phyloP scores from a whole-genome alignment of 805 yeast species.

The Kluyveromyces wickerhamii region DNA sequence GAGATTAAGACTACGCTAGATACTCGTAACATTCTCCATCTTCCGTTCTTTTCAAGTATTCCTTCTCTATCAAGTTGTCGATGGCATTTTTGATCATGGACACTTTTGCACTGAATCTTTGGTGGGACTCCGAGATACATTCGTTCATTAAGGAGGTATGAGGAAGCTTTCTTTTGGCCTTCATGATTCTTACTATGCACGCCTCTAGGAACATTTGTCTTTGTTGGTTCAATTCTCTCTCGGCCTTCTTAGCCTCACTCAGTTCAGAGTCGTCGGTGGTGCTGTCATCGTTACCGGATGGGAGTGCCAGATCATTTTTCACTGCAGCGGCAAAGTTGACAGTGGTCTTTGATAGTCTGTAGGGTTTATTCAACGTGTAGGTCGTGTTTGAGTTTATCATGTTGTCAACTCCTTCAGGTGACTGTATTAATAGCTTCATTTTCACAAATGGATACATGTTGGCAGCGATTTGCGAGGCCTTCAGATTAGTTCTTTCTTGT shows the following conservation, averaged over 20 bases:
- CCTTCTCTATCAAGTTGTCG: slow-evolving; percentile 77
- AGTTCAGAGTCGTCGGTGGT: slow-evolving; percentile 58
- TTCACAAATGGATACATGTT: slow-evolving; percentile 73
- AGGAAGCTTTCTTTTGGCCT: slow-evolving; percentile 72
- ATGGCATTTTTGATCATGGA: slow-evolving; percentile 83
- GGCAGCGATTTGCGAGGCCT: slow-evolving; percentile 59
- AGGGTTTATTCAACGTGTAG: slow-evolving; percentile 69
- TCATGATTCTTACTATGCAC: slow-evolving; percentile 93
- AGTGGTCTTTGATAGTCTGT: slow-evolving; percentile 74
- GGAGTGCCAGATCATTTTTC: slow-evolving; percentile 29
- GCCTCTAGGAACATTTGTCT: slow-evolving; percentile 83
- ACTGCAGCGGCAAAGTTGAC: slow-evolving; percentile 68
- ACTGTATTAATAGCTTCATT: slow-evolving; percentile 62
- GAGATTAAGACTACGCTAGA: slow-evolving; percentile 43
- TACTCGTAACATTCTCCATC: slow-evolving; percentile 71
- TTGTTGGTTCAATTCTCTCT: slow-evolving; percentile 77
- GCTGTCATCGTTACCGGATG: slow-evolving; percentile 7
- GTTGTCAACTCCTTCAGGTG: slow-evolving; percentile 53
- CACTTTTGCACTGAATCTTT: slow-evolving; percentile 76
- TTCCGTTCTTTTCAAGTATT: slow-evolving; percentile 70
- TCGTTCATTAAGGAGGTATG: slow-evolving; percentile 81
- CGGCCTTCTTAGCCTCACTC: slow-evolving; percentile 47
- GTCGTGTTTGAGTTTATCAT: slow-evolving; percentile 45
- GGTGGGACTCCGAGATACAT: slow-evolving; percentile 74
- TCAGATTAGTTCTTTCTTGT: slow-evolving; percentile 58